Conservation (phyloP, 352 stramenopile species). For the Phytophthora tubulina region DNA sequence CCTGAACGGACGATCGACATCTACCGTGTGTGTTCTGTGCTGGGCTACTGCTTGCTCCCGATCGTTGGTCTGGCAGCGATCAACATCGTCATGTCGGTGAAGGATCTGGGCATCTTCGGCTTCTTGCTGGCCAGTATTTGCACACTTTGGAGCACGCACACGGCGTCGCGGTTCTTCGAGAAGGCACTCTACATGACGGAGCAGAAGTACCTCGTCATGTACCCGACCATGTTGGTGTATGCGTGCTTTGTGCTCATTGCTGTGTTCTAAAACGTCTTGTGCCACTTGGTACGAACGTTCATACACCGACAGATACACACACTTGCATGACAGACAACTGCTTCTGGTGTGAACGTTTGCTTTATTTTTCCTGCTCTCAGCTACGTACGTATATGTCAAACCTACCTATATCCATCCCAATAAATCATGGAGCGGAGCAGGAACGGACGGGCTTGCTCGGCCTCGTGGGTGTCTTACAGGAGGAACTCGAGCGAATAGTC, state of each 20-base stretch:
- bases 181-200: constrained; percentile 94
- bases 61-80: constrained; percentile 96
- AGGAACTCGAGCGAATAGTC: constrained; percentile 57
- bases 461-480: constrained; percentile 35
- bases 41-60: constrained; percentile 98
- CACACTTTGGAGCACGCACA: constrained; percentile 96
- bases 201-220: constrained; percentile 98
- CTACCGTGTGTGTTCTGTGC: constrained; percentile 94
- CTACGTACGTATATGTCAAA: constrained; percentile 38
- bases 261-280: constrained; percentile 91
- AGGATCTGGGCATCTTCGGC: constrained; percentile 77
- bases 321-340: constrained; percentile 3
- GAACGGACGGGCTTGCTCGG: constrained; percentile 28
- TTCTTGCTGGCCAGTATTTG: constrained; percentile 88
- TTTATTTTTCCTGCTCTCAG: constrained; percentile 40
- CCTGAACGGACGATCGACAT: constrained; percentile 90
- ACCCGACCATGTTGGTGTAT: constrained; percentile 97
- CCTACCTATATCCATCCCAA: constrained; percentile 42
- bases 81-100: constrained; percentile 93
- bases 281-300: too few relatives aligned
- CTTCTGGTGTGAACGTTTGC: constrained; percentile 23
- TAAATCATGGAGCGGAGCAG: constrained; percentile 35
- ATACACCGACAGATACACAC: not conserved
- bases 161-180: constrained; percentile 96
- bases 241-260: constrained; percentile 99